phyloP scores from a whole-genome alignment of 176 grass and related monocot species.

The Poa annua region DNA sequence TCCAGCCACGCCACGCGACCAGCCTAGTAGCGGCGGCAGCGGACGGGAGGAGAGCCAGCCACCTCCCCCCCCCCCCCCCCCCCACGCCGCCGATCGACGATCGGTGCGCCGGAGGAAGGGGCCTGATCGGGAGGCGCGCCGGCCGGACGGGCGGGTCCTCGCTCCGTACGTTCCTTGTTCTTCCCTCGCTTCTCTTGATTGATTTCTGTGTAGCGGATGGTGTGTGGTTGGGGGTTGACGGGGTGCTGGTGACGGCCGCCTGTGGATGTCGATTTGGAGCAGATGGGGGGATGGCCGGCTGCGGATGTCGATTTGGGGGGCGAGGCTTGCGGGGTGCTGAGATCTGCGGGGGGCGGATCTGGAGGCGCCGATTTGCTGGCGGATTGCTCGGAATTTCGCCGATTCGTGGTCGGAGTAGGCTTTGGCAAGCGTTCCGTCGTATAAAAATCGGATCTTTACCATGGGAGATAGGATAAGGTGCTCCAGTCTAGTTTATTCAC shows the following conservation, averaged over 20 bases:
- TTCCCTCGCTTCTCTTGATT: too few relatives aligned
- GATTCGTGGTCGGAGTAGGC: neutral
- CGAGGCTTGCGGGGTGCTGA: neutral
- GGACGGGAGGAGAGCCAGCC: neutral
- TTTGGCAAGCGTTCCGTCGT: neutral
- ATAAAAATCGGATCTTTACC: neutral
- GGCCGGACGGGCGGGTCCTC: neutral
- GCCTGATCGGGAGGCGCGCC: conserved; percentile 30
- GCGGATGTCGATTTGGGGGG: neutral
- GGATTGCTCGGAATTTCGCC: neutral
- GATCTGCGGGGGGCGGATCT: conserved; percentile 50
- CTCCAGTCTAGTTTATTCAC: neutral
- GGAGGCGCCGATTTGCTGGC: neutral
- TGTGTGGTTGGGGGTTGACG: too few relatives aligned
- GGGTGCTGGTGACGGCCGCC: too few relatives aligned
- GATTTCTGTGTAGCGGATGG: too few relatives aligned
- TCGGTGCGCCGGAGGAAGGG: conserved; percentile 34
- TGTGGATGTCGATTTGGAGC: too few relatives aligned
- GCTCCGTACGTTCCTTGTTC: too few relatives aligned
- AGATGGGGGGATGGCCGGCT: too few relatives aligned
- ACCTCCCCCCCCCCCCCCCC: neutral
- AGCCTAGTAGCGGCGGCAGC: neutral
- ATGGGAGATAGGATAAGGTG: neutral
- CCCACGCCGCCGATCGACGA: conserved; percentile 25
- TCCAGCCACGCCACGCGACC: conserved; percentile 14